These are phyloP conservation scores for Oidiodendron maius DNA, from an alignment of 495 filamentous ascomycete species.

Conservation along the genomic window DNA sequence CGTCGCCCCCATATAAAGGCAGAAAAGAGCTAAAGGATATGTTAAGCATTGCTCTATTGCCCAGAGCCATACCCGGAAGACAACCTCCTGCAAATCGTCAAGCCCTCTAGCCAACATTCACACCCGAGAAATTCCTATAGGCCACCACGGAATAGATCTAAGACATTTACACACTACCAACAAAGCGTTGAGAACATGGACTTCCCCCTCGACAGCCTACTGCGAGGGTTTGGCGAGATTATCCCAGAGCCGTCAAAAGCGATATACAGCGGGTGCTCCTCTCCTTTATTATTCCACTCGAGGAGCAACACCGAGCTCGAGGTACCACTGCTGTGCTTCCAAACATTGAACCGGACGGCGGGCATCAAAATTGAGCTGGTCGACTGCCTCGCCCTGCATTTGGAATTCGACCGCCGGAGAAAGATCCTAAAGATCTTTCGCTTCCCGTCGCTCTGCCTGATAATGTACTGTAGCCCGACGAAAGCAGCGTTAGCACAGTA, in stretches of 20 bases:
- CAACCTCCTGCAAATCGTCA: constrained; percentile 4
- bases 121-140: not conserved
- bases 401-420: constrained; percentile 7
- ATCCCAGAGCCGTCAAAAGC: constrained; percentile 5
- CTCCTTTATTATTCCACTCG: not conserved
- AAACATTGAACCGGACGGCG: not conserved
- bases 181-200: constrained; percentile 7
- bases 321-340: constrained; percentile 1
- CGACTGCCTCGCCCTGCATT: constrained; percentile 13
- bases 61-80: not conserved
- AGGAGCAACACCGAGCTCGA: constrained; percentile 6
- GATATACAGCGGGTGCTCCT: not conserved
- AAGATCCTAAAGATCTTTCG: constrained; percentile 12
- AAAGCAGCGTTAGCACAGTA: too few relatives aligned
- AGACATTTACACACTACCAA: constrained; percentile 4
- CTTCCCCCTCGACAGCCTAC: not conserved
- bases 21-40: not conserved
- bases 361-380: constrained; percentile 13
- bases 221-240: constrained; percentile 10
- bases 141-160: not conserved
- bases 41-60: constrained; percentile 2
- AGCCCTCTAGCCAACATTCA: not conserved
- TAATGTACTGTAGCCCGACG: constrained; percentile 5
- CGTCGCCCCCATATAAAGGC: not conserved
- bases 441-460: constrained; percentile 8